Evolutionary conservation across 768 basidiomycete species (phyloP).

Genomic region (Rhizopogon roseolus): DNA sequence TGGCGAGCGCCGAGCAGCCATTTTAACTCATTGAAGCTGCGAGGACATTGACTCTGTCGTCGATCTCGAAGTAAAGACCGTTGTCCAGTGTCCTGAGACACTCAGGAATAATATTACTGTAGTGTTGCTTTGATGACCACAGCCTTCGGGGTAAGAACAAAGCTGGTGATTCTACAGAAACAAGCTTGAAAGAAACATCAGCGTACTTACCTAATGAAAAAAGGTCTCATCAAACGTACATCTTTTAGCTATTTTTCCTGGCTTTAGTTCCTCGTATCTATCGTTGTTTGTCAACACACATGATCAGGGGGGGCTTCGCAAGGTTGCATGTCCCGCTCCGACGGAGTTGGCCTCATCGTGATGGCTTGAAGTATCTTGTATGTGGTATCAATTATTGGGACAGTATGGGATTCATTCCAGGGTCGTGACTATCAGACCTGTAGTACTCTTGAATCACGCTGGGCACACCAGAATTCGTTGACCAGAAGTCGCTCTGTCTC

Average conservation of each 20-base stretch:
- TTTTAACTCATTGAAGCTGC: too few species aligned
- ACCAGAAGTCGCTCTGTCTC: background rate
- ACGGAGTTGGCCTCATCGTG: background rate
- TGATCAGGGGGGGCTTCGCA: background rate
- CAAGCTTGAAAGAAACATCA: too few species aligned
- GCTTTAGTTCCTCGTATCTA: background rate
- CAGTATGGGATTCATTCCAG: background rate
- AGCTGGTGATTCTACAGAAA: too few species aligned
- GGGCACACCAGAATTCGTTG: background rate
- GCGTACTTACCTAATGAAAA: too few species aligned
- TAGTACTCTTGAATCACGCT: background rate
- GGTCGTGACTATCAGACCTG: background rate
- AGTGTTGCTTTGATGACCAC: too few species aligned
- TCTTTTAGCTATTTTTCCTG: background rate
- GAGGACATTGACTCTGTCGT: too few species aligned
- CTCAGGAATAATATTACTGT: too few species aligned
- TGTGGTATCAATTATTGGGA: background rate
- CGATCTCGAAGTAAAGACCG: too few species aligned
- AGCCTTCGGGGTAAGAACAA: too few species aligned
- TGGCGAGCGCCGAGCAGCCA: too few species aligned
- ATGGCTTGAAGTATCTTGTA: background rate
- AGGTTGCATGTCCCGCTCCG: background rate
- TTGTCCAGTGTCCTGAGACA: too few species aligned
- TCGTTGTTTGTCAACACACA: background rate
- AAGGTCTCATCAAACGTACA: too few species aligned